Evolutionary conservation across 805 yeast genomes (phyloP), one percentile per base, ranked within the genome.

Genomic region (Candida caryicola): DNA sequence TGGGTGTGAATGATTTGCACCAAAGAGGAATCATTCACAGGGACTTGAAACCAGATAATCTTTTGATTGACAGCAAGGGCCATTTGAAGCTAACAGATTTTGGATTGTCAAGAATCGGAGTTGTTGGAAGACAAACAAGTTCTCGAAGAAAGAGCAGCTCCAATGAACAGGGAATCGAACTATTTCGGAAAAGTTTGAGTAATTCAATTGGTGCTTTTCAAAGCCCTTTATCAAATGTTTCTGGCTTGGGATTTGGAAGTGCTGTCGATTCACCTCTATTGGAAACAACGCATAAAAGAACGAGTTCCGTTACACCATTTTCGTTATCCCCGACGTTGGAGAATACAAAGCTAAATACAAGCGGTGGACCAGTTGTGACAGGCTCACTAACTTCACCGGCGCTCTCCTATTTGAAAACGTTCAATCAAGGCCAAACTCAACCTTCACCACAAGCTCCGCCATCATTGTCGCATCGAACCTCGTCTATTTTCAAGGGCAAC

Each of bases 41-140:
- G 52, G 99, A 93, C 60, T 69, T 93, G 55, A 93, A 93, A 57
- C 99, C 99, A 0, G 99, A 93, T 55, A 93, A 93, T 51, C 60
- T 93, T 25, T 69, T 93, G 46, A 89, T 93, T 47, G 98, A 90
- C 57, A 69, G 77, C 37, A 67, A 69, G 25, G 99, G 99, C 0
- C 99, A 93, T 63, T 60, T 93, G 44, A 93, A 93, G 60, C 65
- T 95, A 44, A 90, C 97, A 1, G 99, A 93, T 63, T 93, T 93
- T 68, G 99, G 99, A 1, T 72, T 93, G 31, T 85, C 95, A 6
- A 72, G 95, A 55, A 81, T 89, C 71, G 97, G 97, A 21, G 76
- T 90, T 31, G 77, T 88, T 26, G 83, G 88, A 28, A 79, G 97
- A 60, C 96, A 89, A 54, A 54, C 53, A 3, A 73, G 76, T 18